Evolutionary conservation across 192 early-diverging fungal species (phyloP).

Genomic region (Backusella parvicylindrica): DNA sequence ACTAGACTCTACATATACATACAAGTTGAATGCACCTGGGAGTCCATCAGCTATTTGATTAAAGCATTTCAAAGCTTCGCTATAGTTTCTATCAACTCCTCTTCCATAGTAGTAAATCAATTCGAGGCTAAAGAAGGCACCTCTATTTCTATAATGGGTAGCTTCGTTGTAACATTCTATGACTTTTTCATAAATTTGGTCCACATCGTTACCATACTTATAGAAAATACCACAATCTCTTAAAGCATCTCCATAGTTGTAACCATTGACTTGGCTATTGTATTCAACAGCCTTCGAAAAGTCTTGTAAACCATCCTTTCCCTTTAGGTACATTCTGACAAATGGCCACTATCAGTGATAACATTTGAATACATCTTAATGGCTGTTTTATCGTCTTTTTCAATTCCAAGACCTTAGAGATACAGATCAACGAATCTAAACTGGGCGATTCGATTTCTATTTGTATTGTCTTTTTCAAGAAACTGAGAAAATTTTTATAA

Average conservation of each 20-base stretch:
- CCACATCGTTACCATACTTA: not conserved
- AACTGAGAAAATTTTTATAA: no score
- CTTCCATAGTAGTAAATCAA: slow-evolving; percentile 69
- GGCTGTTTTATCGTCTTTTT: slow-evolving; percentile 29
- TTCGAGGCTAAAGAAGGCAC: slow-evolving; percentile 65
- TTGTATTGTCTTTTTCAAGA: no score
- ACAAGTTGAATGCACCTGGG: not conserved
- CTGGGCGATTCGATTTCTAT: slow-evolving; percentile 46
- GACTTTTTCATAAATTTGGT: slow-evolving; percentile 29
- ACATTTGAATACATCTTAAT: not conserved
- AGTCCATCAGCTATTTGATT: not conserved
- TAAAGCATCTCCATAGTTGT: not conserved
- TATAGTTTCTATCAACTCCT: slow-evolving; percentile 43
- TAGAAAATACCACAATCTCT: not conserved
- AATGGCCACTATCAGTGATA: not conserved
- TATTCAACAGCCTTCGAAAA: not conserved
- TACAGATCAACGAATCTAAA: slow-evolving; percentile 56
- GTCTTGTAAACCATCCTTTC: not conserved
- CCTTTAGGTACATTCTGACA: not conserved
- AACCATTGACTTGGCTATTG: not conserved
- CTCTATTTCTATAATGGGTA: slow-evolving; percentile 41
- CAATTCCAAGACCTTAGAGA: slow-evolving; percentile 51
- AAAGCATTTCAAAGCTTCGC: slow-evolving; percentile 28
- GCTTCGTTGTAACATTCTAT: slow-evolving; percentile 53
- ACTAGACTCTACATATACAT: not conserved